These are phyloP conservation scores for Salix brachista DNA, from an alignment of 345 rosid genomes.

Conservation along the genomic window DNA sequence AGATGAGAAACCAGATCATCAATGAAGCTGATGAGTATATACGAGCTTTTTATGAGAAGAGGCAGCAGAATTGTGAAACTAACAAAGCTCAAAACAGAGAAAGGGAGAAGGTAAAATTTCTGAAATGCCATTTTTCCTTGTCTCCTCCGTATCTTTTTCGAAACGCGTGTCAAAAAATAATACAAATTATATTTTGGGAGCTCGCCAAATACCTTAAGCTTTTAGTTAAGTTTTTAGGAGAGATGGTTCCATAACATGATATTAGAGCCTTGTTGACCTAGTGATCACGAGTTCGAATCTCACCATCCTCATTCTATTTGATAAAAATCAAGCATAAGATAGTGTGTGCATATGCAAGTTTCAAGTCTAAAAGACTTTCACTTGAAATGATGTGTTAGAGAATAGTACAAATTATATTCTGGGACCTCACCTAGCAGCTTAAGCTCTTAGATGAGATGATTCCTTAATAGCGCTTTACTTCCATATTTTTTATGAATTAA, in stretches of 20 bases:
- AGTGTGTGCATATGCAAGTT: rapidly evolving
- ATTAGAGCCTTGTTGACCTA: too few species aligned
- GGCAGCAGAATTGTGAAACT: conserved; percentile 58
- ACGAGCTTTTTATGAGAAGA: conserved; percentile 75
- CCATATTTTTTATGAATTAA: background rate
- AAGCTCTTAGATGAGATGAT: too few species aligned
- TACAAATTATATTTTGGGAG: too few species aligned
- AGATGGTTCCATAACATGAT: too few species aligned
- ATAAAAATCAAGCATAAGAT: too few species aligned
- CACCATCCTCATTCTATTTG: too few species aligned
- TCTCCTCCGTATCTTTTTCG: background rate
- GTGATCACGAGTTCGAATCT: too few species aligned
- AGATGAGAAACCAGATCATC: conserved; percentile 80
- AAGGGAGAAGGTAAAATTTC: conserved; percentile 66
- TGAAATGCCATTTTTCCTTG: background rate
- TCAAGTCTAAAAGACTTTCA: too few species aligned
- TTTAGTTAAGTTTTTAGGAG: too few species aligned
- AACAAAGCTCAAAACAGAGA: conserved; percentile 82
- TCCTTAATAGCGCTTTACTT: background rate
- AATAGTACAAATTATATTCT: too few species aligned
- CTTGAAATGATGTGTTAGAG: too few species aligned
- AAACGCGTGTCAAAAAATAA: background rate
- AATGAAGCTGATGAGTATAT: conserved; percentile 82
- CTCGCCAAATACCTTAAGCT: too few species aligned
- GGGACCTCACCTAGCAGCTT: rapidly evolving